Evolutionary conservation across 768 basidiomycete genomes (phyloP).

Genomic region (Tricholoma hemisulphureum): DNA sequence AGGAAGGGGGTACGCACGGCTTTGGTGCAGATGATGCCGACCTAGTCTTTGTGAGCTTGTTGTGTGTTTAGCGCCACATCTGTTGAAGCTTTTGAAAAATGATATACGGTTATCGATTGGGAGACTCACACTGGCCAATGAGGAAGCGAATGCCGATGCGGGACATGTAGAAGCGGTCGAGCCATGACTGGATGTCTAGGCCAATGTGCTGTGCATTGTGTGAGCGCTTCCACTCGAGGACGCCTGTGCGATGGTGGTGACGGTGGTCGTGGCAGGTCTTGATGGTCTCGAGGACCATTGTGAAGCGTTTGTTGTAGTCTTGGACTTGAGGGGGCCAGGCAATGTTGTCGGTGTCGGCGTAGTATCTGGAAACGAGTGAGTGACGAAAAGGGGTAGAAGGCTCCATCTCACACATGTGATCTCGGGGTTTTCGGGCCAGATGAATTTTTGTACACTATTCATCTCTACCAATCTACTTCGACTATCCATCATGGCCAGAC

Average conservation of each 20-base stretch:
- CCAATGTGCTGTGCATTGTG: conserved; percentile 71
- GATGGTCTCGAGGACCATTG: conserved; percentile 80
- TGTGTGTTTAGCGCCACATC: conserved; percentile 95
- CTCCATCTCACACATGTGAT: too few relatives aligned
- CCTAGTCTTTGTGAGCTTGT: conserved; percentile 85
- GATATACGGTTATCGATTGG: conserved; percentile 4
- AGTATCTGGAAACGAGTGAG: too few relatives aligned
- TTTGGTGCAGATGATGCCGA: conserved; percentile 95
- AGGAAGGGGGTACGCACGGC: conserved; percentile 53
- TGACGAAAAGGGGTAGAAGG: too few relatives aligned
- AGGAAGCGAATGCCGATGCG: conserved; percentile 95
- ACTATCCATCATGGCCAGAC: too few relatives aligned
- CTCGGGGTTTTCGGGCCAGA: too few relatives aligned
- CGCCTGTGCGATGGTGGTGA: conserved; percentile 94
- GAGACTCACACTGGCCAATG: conserved; percentile 87
- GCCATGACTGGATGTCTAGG: conserved; percentile 88
- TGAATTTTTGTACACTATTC: too few relatives aligned
- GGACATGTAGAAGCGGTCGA: conserved; percentile 96
- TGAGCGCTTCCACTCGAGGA: conserved; percentile 90
- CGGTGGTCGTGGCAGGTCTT: conserved; percentile 97
- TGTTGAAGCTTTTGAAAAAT: too few relatives aligned
- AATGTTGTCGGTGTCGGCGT: conserved; percentile 68
- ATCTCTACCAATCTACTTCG: too few relatives aligned
- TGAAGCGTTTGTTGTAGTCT: conserved; percentile 92
- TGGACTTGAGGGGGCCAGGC: conserved; percentile 90